These are phyloP conservation scores for Lipomyces chichibuensis DNA, from an alignment of 805 yeast species.

Conservation along the genomic window DNA sequence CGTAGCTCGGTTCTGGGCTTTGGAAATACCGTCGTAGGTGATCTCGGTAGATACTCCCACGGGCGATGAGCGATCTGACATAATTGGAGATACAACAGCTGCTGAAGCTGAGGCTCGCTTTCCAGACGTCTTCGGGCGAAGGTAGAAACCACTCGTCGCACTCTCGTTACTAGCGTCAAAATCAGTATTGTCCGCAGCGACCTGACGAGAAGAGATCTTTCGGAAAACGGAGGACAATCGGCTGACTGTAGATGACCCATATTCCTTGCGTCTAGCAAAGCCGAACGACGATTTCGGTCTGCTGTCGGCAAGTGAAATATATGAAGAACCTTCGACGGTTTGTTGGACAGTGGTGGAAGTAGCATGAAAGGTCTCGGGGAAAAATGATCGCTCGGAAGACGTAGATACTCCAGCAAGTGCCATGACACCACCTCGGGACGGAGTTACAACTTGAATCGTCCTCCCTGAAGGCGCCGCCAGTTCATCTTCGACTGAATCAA, in stretches of 20 bases:
- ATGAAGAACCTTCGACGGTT: not conserved
- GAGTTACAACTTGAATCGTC: not conserved
- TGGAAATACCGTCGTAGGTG: slow-evolving; percentile 1
- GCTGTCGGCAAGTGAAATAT: not conserved
- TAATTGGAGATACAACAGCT: slow-evolving; percentile 19
- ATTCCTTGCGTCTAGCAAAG: slow-evolving; percentile 16
- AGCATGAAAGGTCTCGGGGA: not conserved
- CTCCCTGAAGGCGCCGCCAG: not conserved
- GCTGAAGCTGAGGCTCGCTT: slow-evolving; percentile 18
- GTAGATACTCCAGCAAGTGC: not conserved
- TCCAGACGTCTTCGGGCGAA: slow-evolving; percentile 5
- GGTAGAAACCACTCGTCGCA: slow-evolving; percentile 7
- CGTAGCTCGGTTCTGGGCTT: not conserved
- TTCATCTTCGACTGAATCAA: not conserved
- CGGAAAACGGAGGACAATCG: slow-evolving; percentile 17
- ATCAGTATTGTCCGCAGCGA: not conserved
- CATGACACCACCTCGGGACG: not conserved
- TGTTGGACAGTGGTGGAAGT: not conserved
- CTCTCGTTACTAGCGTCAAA: slow-evolving; percentile 3
- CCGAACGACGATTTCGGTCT: slow-evolving; percentile 13
- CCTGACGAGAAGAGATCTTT: slow-evolving; percentile 19
- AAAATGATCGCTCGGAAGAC: slow-evolving; percentile 3
- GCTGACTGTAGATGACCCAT: slow-evolving; percentile 6
- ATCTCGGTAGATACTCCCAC: slow-evolving; percentile 13
- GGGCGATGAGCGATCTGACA: slow-evolving; percentile 15